Conservation (phyloP, 192 early-diverging fungal species). For the Umbelopsis isabellina region DNA sequence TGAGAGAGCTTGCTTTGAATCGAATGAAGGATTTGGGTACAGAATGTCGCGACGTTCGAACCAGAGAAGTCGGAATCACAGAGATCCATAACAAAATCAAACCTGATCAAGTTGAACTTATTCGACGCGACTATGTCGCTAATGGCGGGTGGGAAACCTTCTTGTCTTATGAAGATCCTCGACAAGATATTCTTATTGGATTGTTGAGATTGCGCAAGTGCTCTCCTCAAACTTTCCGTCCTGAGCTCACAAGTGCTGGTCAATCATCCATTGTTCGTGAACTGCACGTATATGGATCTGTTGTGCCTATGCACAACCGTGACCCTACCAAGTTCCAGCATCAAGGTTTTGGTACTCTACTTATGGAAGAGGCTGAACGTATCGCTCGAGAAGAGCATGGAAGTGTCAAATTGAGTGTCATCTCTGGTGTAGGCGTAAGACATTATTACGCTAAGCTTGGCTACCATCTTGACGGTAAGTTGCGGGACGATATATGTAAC, state of each 20-base stretch:
- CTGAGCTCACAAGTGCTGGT: slow-evolving; percentile 78
- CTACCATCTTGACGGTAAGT: slow-evolving; percentile 87
- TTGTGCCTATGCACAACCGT: slow-evolving; percentile 93
- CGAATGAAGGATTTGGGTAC: slow-evolving; percentile 98
- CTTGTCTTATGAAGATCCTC: slow-evolving; percentile 96
- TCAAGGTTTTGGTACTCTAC: slow-evolving; percentile 95
- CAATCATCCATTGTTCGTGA: slow-evolving; percentile 95
- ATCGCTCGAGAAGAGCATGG: slow-evolving; percentile 98
- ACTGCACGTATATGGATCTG: slow-evolving; percentile 97
- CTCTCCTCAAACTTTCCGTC: slow-evolving; percentile 81
- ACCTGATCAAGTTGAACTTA: slow-evolving; percentile 94
- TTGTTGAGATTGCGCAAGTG: slow-evolving; percentile 95
- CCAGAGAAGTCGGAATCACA: slow-evolving; percentile 96
- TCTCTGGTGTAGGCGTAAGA: slow-evolving; percentile 96
- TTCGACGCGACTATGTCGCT: slow-evolving; percentile 96
- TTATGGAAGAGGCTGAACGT: slow-evolving; percentile 99
- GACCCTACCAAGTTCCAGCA: slow-evolving; percentile 99
- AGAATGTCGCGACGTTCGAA: slow-evolving; percentile 95
- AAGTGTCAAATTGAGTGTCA: slow-evolving; percentile 92
- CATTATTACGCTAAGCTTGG: slow-evolving; percentile 98
- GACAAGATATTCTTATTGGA: slow-evolving; percentile 95
- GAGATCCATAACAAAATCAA: slow-evolving; percentile 96
- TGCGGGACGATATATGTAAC: background rate
- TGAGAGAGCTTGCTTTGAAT: slow-evolving; percentile 92
- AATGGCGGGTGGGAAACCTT: slow-evolving; percentile 99